phyloP scores from a whole-genome alignment of 495 filamentous ascomycete genomes.

The Aspergillus campestris region DNA sequence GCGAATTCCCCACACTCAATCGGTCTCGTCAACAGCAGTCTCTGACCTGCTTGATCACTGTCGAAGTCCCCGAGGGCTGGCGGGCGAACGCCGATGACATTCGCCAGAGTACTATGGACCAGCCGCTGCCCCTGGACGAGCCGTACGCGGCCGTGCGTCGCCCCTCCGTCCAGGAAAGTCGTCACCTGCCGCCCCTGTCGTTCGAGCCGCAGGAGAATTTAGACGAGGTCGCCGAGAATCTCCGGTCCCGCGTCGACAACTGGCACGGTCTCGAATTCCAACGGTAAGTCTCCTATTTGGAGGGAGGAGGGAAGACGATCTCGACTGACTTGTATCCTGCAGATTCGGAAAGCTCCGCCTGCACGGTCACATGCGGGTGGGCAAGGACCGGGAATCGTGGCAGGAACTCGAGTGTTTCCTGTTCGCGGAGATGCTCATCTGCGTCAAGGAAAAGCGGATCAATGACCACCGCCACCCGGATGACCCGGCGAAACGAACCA shows the following conservation, averaged over 20 bases:
- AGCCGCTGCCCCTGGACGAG: conserved; percentile 44
- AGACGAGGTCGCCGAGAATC: conserved; percentile 77
- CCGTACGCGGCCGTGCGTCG: conserved; percentile 23
- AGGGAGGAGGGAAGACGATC: not conserved
- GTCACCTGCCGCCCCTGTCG: conserved; percentile 16
- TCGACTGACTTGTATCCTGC: conserved; percentile 7
- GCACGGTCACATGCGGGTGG: conserved; percentile 85
- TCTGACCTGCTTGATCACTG: conserved; percentile 85
- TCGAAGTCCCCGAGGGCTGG: conserved; percentile 93
- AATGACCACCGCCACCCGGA: conserved; percentile 45
- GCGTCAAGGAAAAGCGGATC: conserved; percentile 91
- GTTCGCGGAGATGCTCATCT: conserved; percentile 99
- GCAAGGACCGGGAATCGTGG: conserved; percentile 95
- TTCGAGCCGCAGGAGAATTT: conserved; percentile 56
- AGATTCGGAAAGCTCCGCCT: conserved; percentile 92
- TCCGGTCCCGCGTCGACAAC: conserved; percentile 84
- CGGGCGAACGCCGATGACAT: conserved; percentile 77
- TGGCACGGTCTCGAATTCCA: conserved; percentile 98
- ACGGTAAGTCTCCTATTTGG: conserved; percentile 43
- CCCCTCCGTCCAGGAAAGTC: conserved; percentile 19
- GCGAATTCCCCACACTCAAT: conserved; percentile 92
- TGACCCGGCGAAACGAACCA: conserved; percentile 48
- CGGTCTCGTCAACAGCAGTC: conserved; percentile 91
- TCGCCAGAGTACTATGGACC: conserved; percentile 49
- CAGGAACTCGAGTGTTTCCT: conserved; percentile 97